Evolutionary conservation across 2,329 filamentous ascomycete species (phyloP), one percentile per base, ranked within the genome.

Genomic region (Pseudopithomyces maydicus): DNA sequence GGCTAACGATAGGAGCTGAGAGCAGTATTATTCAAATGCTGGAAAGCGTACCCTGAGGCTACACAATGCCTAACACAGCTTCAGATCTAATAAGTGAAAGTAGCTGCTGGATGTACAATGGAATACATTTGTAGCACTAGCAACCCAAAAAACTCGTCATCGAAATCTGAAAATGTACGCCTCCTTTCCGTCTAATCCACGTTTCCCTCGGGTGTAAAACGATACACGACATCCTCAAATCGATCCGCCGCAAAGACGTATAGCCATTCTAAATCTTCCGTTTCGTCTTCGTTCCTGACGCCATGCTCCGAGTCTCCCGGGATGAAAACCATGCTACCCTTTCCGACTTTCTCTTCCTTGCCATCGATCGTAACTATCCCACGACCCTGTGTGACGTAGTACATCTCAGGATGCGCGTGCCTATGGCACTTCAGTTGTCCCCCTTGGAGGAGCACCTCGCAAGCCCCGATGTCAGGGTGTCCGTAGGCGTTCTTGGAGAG

Each of bases 401-500:
- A 81, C 1, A 81, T 69, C 61, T 81, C 79, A 0, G 79, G 74
- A 36, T 81, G 78, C 3, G 56, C 41, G 51, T 81, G 79, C 0
- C 75, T 69, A 59, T 81, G 79, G 1, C 60, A 57, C 41, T 72
- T 73, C 6, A 79, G 63, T 52, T 74, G 64, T 7, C 78, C 78
- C 7, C 47, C 42, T 1, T 65, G 1, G 70, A 69, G 3, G 53
- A 39, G 54, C 72, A 77, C 1, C 64, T 65, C 1, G 75, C 78
- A 15, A 80, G 73, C 0, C 78, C 78, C 1, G 72, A 69, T 2
- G 67, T 77, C 19, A 81, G 62, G 5, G 74, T 70, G 48, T 74
- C 64, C 0, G 74, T 75, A 2, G 64, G 54, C 1, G 78, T 79
- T 8, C 59, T 42, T 0, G 73, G 67, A 0, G 67, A 50, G 0